Percentiles rank a stretch among this genome's conserved stretches.
Evolutionary conservation across 2,329 filamentous ascomycete genomes (phyloP).

Genomic region (Colletotrichum karsti): DNA sequence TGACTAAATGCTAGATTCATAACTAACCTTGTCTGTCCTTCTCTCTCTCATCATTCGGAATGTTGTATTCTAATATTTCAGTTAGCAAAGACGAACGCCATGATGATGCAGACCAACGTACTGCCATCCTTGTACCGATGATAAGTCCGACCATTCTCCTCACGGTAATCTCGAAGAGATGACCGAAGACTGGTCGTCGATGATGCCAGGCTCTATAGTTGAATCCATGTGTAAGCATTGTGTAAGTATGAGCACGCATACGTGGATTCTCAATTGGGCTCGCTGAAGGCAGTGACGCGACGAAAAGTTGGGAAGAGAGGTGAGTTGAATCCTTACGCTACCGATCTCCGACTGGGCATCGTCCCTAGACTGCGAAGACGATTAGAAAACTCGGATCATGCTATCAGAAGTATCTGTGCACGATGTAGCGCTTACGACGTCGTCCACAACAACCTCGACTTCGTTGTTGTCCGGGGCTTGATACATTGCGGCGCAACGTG

Average conservation of each 20-base stretch:
- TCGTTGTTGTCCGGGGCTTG: neutral
- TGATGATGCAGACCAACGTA: too few relatives aligned
- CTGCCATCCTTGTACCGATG: neutral
- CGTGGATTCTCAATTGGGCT: too few relatives aligned
- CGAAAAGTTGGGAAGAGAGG: too few relatives aligned
- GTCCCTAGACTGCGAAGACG: too few relatives aligned
- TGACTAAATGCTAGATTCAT: too few relatives aligned
- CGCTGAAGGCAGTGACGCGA: too few relatives aligned
- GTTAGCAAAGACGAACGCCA: too few relatives aligned
- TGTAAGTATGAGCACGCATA: too few relatives aligned
- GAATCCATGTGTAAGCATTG: too few relatives aligned
- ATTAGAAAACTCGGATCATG: too few relatives aligned
- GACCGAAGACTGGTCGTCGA: neutral
- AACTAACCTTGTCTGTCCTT: constrained; percentile 5
- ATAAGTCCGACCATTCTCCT: neutral
- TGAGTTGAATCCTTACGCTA: too few relatives aligned
- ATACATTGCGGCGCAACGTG: neutral
- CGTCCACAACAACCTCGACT: neutral
- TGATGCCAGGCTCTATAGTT: neutral
- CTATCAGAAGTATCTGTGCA: too few relatives aligned
- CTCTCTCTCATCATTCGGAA: constrained; percentile 19
- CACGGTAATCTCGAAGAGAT: neutral
- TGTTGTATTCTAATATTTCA: neutral
- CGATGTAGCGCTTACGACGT: neutral
- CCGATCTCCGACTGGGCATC: neutral